Evolutionary conservation across 768 basidiomycete species (phyloP), one percentile per base, ranked within the genome.

Genomic region (Lactarius akahatsu): DNA sequence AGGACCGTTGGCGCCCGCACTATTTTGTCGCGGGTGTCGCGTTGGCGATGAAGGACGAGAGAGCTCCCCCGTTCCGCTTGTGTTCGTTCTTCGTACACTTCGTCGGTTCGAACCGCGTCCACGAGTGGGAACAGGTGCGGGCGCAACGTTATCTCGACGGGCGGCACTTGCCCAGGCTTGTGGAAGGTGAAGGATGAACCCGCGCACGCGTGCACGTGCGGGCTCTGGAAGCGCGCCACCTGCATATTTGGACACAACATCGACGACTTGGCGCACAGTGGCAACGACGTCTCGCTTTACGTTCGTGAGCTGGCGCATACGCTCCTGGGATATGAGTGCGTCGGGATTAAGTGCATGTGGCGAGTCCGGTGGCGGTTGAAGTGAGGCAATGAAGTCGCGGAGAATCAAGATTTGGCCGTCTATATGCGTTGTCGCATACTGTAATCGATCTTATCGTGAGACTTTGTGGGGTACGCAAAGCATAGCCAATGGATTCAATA

Each of bases 381-480:
- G 78, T 10, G 87, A 85, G 6, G 86, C 84, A 50, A 90, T 93
- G 73, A 95, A 94, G 69, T 92, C 88, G 6, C 92, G 89, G 13
- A 96, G 82, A 61, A 93, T 83, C 30, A 89, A 79, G 52, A 94
- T 95, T 72, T 95, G 94, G 2, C 88, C 86, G 72, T 95, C 92
- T 71, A 96, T 94, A 66, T 92, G 92, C 0, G 82, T 78, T 1
- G 93, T 94, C 10, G 94, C 94, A 72, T 91, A 95, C 92, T 94
- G 66, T 2, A 30, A 47, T 15, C 30, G 32, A 28, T 52, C 62
- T 62, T 50, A 45, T 32, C 61, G 47, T 68, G 28, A 57, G 63
- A 60, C 18, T 18, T 20, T 43, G 28, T 20, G 26, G 16, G n/a
- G 38, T 26, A n/a, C 38, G 28, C 30, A 36, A 26, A 7, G 8